Evolutionary conservation across 2,329 filamentous ascomycete genomes (phyloP).

Genomic region (Zymoseptoria crescenta): DNA sequence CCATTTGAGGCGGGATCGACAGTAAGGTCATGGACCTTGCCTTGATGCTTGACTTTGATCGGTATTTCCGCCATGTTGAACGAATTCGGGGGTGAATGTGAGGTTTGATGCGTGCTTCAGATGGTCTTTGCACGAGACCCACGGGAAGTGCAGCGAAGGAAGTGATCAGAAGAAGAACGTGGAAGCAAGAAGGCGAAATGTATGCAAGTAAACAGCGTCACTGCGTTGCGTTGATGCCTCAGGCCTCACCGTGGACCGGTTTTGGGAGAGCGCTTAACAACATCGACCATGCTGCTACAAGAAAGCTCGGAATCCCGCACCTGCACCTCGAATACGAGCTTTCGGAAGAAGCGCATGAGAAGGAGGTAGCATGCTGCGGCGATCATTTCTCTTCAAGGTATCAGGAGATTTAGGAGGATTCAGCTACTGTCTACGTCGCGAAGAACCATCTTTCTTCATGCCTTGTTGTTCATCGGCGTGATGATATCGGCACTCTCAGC

Average conservation of each 20-base stretch:
- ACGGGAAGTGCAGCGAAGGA: neutral
- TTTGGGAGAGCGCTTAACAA: neutral
- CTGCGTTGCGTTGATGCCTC: neutral
- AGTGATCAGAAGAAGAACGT: neutral
- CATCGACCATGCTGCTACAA: neutral
- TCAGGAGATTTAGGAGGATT: too few relatives aligned
- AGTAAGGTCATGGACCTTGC: conserved; percentile 91
- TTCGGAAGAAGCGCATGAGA: too few relatives aligned
- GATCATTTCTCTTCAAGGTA: neutral
- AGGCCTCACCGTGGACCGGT: neutral
- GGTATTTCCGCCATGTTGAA: conserved; percentile 26
- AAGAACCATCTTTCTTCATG: neutral
- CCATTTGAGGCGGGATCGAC: conserved; percentile 77
- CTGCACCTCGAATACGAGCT: too few relatives aligned
- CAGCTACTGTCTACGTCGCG: too few relatives aligned
- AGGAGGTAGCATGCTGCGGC: too few relatives aligned
- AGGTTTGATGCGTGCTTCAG: neutral
- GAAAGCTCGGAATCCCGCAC: too few relatives aligned
- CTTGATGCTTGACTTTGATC: conserved; percentile 83
- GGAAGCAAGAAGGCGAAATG: neutral
- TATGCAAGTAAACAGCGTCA: neutral
- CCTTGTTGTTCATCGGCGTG: neutral
- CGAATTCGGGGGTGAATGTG: neutral
- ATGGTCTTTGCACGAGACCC: neutral
- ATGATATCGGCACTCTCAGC: neutral